Conservation (phyloP, 1,139 yeast genomes). For the Saccharomyces hybrid region DNA sequence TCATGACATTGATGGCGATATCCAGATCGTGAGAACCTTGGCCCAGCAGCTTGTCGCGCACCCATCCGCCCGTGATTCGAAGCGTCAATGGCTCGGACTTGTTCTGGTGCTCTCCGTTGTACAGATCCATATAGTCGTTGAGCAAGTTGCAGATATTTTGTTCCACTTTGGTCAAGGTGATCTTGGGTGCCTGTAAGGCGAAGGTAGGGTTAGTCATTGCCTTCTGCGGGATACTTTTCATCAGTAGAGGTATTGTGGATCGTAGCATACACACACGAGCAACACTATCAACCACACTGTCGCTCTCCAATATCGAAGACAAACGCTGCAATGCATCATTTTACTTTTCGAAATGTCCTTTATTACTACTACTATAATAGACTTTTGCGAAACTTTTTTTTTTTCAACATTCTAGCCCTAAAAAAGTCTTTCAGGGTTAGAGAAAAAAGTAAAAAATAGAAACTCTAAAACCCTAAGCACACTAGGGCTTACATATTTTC, state of each 20-base stretch:
- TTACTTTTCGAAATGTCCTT: not conserved
- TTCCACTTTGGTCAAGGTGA: constrained; percentile 21
- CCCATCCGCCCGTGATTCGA: constrained; percentile 98
- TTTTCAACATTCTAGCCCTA: not conserved
- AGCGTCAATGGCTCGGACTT: constrained; percentile 39
- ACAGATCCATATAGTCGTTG: constrained; percentile 23
- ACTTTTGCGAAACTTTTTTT: not conserved
- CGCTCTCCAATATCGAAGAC: not conserved
- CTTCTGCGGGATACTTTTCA: constrained; percentile 5
- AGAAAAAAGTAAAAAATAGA: not conserved
- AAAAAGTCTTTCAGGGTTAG: not conserved
- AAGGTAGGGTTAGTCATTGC: constrained; percentile 3
- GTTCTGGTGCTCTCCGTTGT: constrained; percentile 12
- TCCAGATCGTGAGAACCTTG: constrained; percentile 79
- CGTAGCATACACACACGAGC: not conserved
- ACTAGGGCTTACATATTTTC: not conserved
- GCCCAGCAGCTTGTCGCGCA: constrained; percentile 84
- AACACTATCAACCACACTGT: not conserved
- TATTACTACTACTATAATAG: not conserved
- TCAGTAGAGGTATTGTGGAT: not conserved
- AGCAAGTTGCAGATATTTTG: constrained; percentile 23
- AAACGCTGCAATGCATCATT: not conserved
- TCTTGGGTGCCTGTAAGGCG: constrained; percentile 8
- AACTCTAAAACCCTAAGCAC: not conserved
- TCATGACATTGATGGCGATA: constrained; percentile 73